Evolutionary conservation across 2,329 filamentous ascomycete species (phyloP), one percentile per base, ranked within the genome.

Genomic region (Ophiostoma angusticollis): DNA sequence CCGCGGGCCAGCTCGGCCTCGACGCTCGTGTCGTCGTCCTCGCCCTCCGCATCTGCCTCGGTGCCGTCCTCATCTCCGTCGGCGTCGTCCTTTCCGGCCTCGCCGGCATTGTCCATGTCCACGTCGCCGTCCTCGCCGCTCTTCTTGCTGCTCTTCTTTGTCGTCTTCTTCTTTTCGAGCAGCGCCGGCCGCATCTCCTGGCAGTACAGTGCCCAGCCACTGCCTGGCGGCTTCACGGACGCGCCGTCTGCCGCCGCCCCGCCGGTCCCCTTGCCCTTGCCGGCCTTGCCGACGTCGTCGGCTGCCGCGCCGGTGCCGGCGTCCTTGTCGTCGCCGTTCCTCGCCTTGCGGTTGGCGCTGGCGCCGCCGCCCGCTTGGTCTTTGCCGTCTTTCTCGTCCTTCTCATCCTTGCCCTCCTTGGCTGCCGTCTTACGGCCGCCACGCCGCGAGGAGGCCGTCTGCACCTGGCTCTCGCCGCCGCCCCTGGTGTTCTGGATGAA

Each of bases 141-240:
- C 30, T 56, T 55, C 46, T 53, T 52, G 33, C 44, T 40, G 11
- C 35, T 40, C 35, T 52, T 50, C 12, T 59, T 33, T 14, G 51
- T 48, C 13, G 63, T 62, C 51, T 65, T 64, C 44, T 59, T 52
- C 52, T 70, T 63, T 8, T 59, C 57, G 35, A 64, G 59, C 21
- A 70, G 54, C 9, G 54, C 45, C 4, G 63, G 58, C 33, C 69
- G 64, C 44, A 54, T 60, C 45, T 73, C 68, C 39, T 61, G 59
- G 51, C 65, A 71, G 56, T 68, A 76, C 13, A 74, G 55, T 44
- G 73, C 69, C 48, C 72, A 75, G 3, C 68, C 70, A 46, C 56
- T 66, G 44, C 55, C 57, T 11, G 65, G 64, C 35, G 58, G 58
- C 52, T 67, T 66, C 13, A 60, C 53, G 16, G 58, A 50, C 37